Conservation (phyloP, 2,329 filamentous ascomycete species). For the Alternaria tenuissima region DNA sequence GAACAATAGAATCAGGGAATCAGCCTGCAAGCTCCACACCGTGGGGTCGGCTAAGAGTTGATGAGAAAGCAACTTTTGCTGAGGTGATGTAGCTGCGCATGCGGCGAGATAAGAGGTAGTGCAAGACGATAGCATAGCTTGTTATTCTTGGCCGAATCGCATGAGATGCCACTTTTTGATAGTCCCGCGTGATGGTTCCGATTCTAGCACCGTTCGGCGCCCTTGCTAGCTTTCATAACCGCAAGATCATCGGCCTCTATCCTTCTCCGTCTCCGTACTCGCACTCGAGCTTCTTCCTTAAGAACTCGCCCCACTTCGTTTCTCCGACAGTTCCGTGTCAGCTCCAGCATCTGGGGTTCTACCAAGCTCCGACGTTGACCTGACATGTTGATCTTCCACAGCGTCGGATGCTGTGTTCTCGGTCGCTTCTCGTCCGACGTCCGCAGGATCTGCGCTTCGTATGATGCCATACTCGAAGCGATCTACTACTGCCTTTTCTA, state of each 20-base stretch:
- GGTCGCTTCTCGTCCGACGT: not conserved
- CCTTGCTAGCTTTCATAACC: conserved; percentile 7
- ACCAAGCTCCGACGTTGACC: not conserved
- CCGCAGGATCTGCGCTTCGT: not conserved
- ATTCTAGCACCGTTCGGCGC: conserved; percentile 1
- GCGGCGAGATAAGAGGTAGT: not conserved
- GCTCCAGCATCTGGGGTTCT: conserved; percentile 4
- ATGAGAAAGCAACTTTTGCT: not conserved
- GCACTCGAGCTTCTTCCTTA: not conserved
- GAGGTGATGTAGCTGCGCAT: not conserved
- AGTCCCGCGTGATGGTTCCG: not conserved
- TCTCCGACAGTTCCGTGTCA: conserved; percentile 10
- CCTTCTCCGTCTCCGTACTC: not conserved
- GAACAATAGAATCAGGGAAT: not conserved
- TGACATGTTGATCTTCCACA: conserved; percentile 8
- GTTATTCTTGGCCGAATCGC: conserved; percentile 4
- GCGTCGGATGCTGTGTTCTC: not conserved
- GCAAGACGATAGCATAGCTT: not conserved
- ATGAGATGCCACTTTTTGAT: not conserved
- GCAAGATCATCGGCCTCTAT: not conserved
- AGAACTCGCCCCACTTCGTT: not conserved
- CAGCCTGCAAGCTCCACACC: conserved; percentile 1
- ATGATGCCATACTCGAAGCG: conserved; percentile 22
- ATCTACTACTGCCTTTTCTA: conserved; percentile 24
- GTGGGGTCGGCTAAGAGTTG: not conserved